A percentile compares a stretch with the other conserved stretches of the same genome.
These are phyloP conservation scores for Xylaria arbuscula DNA, from an alignment of 2,329 filamentous ascomycete genomes.

Conservation along the genomic window DNA sequence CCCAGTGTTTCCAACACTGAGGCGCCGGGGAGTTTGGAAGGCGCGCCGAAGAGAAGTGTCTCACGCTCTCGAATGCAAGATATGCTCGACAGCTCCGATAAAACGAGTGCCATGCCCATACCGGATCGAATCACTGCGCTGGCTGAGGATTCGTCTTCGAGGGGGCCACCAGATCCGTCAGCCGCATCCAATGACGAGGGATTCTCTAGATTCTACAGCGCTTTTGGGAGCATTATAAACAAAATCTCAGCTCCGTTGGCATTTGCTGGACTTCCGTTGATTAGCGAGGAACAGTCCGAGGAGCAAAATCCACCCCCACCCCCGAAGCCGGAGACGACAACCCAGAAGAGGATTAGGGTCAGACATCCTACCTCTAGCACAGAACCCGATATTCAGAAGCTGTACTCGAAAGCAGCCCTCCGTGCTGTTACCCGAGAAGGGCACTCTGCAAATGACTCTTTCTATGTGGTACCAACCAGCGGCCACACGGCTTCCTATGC, in stretches of 20 bases:
- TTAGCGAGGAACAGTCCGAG: slow-evolving; percentile 60
- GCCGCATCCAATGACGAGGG: slow-evolving; percentile 71
- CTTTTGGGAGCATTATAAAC: slow-evolving; percentile 89
- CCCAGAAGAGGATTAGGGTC: slow-evolving; percentile 53
- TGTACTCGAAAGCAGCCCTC: slow-evolving; percentile 88
- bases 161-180: slow-evolving; percentile 45
- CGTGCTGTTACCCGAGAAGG: slow-evolving; percentile 79
- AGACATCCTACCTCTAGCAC: slow-evolving; percentile 51
- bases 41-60: slow-evolving; percentile 62
- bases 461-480: slow-evolving; percentile 93
- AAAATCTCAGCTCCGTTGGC: slow-evolving; percentile 89
- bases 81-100: slow-evolving; percentile 65
- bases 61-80: slow-evolving; percentile 65
- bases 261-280: slow-evolving; percentile 89
- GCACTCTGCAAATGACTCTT: slow-evolving; percentile 76
- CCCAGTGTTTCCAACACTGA: slow-evolving; percentile 80
- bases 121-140: slow-evolving; percentile 45
- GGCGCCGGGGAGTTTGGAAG: slow-evolving; percentile 75
- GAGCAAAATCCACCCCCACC: slow-evolving; percentile 54
- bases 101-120: slow-evolving; percentile 65
- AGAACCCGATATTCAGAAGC: slow-evolving; percentile 81
- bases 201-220: slow-evolving; percentile 91
- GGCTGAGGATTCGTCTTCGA: slow-evolving; percentile 45
- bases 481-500: slow-evolving; percentile 95
- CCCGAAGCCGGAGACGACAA: slow-evolving; percentile 55